Base-by-base conservation (phyloP, 495 filamentous ascomycete genomes). In the Bathelium albidoporum region DNA sequence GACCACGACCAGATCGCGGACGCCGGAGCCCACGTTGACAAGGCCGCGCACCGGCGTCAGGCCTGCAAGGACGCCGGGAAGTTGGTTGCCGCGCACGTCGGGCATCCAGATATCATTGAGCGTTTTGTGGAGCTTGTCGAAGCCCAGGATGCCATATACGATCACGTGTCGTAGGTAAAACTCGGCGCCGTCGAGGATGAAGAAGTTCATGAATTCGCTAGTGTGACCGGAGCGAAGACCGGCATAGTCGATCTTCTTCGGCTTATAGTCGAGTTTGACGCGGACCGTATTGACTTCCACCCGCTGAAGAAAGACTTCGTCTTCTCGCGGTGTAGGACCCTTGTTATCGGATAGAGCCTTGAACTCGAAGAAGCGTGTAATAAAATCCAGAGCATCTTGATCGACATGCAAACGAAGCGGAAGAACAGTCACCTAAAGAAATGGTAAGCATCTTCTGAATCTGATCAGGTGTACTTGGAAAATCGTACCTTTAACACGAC, bases 151-250 rank as follows among this genome's bases (percentile, higher is more conserved):
- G 45, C 95, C 95, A 69, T 96, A 97, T 28, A 97, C 83, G 63
- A 97, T 96, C 39, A 88, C 87, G 71, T 91, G 95, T 14, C 87
- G 83, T 52, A 99, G 80, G 0, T 89, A 83, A 82, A 99, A 87
- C 63, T 94, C 86, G 1, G 92, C 83, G 61, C 88, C 85, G 64
- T 99, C 93, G 14, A 99, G 83, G 45, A 94, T 89, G 67, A 97
- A 82, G 73, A 99, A 95, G 75, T 99, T 97, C 95, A 97, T 97
- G 72, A 99, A 94, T 73, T 99, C 95, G 0, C 89, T 95, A 1
- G 95, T 99, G 64, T 90, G 91, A n/a, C 95, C 95, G 4, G 95
- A 96, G n/a, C 91, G 87, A 7, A 99, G 82, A 11, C 92, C 90
- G 0, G 85, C 88, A 70, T 97, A 99, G 74, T 99, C 91, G 28